These are phyloP conservation scores for Globisporangium spinosum DNA, from an alignment of 352 stramenopile species.

Conservation along the genomic window DNA sequence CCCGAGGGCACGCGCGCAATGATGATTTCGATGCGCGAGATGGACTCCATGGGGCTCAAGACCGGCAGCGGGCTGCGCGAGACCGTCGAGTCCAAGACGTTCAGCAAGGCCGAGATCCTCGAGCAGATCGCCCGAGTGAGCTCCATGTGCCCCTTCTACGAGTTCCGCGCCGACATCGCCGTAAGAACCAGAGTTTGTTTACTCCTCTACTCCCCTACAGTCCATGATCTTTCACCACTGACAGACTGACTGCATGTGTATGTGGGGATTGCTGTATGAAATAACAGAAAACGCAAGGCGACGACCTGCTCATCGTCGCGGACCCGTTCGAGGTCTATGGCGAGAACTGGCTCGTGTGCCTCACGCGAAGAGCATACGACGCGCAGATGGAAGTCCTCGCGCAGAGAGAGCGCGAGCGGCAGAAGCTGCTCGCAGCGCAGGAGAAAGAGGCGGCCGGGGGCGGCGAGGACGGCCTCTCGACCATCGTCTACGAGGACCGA, in stretches of 20 bases:
- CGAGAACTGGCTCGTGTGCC: constrained; percentile 82
- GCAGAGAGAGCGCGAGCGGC: constrained; percentile 39
- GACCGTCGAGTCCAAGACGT: constrained; percentile 68
- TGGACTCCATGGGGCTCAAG: constrained; percentile 78
- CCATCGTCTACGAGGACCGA: constrained; percentile 73
- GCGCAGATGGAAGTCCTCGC: constrained; percentile 61
- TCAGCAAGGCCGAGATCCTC: constrained; percentile 64
- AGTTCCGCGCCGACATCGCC: constrained; percentile 17
- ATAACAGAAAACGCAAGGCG: constrained; percentile 55
- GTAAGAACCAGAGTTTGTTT: not conserved
- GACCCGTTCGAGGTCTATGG: constrained; percentile 74
- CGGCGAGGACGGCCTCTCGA: constrained; percentile 42
- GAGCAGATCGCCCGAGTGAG: constrained; percentile 73
- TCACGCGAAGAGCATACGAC: constrained; percentile 66
- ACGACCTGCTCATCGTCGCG: constrained; percentile 72
- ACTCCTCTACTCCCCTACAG: too few relatives aligned
- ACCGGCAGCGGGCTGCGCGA: constrained; percentile 72
- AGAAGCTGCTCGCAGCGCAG: constrained; percentile 37
- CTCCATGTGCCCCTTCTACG: constrained; percentile 83
- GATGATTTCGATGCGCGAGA: constrained; percentile 87
- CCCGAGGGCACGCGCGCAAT: constrained; percentile 68
- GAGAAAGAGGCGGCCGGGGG: constrained; percentile 28
- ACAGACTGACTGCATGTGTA: too few relatives aligned
- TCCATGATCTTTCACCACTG: not conserved
- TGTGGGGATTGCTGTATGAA: not conserved